Evolutionary conservation across 1,284 basidiomycete species (phyloP), one percentile per base, ranked within the genome.

Genomic region (Apiotrichum porosum): DNA sequence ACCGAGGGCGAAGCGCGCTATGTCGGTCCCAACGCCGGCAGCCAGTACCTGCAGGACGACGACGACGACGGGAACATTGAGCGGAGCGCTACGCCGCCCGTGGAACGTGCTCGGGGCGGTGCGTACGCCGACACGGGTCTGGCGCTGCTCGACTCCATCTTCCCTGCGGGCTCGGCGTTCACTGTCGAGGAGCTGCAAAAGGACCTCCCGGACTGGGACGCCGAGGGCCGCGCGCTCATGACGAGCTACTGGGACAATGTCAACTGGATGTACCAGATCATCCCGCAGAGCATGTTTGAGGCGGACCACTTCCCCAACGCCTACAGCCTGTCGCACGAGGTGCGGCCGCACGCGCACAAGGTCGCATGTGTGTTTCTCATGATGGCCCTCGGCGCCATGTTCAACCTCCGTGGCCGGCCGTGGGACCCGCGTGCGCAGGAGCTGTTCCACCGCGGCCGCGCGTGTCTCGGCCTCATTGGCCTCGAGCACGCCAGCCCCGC

Each of bases 161-260:
- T 46, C 14, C 30, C 44, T 4, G 44, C n/a, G 24, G 44, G 44
- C 17, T 19, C 34, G 1, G n/a, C 26, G 9, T 32, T 17, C 30
- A 60, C 57, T 37, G 24, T 69, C 4, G 61, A 64, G 3, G 37
- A 46, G 24, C 45, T 72, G 9, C 48, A 61, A 37, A 45, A 44
- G 18, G 35, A 60, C 38, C 48, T 74, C 21, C 72, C 72, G 2
- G 61, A 65, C 30, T 72, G 69, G 62, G 66, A 70, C 41, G 66
- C 31, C 3, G 65, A 69, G 45, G 70, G 65, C 6, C 51, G 54
- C 37, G 40, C 37, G 6, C 42, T 69, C 38, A 55, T 63, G 18
- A 54, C 61, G 53, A 64, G 56, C 24, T 74, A 72, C 43, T 72
- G 68, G 67, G 68, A 71, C 38, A 69, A 74, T 48, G 71, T 72